Evolutionary conservation across 306 rosid genomes (phyloP), one percentile per base, ranked within the genome.

Genomic region (Sicyos baderoa): DNA sequence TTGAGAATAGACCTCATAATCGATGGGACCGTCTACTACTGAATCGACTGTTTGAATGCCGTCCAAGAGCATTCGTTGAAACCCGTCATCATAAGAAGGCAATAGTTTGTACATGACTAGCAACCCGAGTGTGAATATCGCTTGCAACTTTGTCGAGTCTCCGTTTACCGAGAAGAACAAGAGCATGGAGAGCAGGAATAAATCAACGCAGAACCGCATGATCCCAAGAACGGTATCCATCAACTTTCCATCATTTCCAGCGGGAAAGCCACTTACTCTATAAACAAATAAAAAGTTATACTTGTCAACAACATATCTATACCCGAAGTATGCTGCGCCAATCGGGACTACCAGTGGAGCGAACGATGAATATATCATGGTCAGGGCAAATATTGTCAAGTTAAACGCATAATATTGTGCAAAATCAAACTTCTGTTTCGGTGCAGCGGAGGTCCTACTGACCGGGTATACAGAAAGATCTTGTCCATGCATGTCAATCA

Each of bases 401-500:
- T 93, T 93, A 16, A 93, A 93, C 7, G 97, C 99, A 64, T 93
- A 88, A 69, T 93, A 93, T 82, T 93, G 99, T 1, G 99, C 99
- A 70, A 93, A 90, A 85, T 93, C 99, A 2, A 93, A 93, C 54
- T 87, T 77, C 83, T 90, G 97, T 70, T 88, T 93, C 0, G 99
- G 99, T 49, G 86, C 87, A 10, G 93, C 84, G 16, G 96, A 86
- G 75, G 94, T 89, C 79, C 91, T 88, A 75, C 84, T 88, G 54
- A 79, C 70, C 18, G 97, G 91, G 80, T 90, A 86, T 32, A 82
- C 85, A 66, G 75, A 81, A 62, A 93, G 95, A 84, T 93, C 97
- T 47, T 86, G 91, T 47, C 91, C 96, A 21, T 74, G 91, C 50
- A 66, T 32, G 61, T 84, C 89, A 52, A 78, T 74, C 53, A 49